Base-by-base conservation (phyloP, 352 stramenopile genomes). In the Phytophthora crassamura region DNA sequence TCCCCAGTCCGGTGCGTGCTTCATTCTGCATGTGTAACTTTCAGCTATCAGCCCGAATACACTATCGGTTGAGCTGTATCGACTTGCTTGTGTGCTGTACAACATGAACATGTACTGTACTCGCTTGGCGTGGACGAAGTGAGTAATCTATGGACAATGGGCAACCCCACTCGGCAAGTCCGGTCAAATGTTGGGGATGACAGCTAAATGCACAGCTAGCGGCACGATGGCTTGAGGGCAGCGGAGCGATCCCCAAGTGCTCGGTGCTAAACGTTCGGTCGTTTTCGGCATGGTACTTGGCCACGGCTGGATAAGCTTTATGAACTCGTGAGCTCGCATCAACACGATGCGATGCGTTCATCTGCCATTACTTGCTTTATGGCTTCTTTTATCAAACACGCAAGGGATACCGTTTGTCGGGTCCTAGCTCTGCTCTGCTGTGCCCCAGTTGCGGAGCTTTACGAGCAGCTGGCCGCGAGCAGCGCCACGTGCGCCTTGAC, bases 71-170 rank as follows among this genome's bases (percentile, higher is more conserved):
- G 25, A 58, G 36, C 38, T 43, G 38, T 15, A 22, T 43, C 38
- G n/a, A n/a, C n/a, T 25, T 25, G 1, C 22, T 25, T 25, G 22
- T 25, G 22, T 25, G 22, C 22, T 25, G 2, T 25, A 3, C 22
- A n/a, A n/a, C n/a, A n/a, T n/a, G n/a, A n/a, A n/a, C n/a, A n/a
- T n/a, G n/a, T n/a, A n/a, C n/a, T n/a, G n/a, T n/a, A n/a, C n/a
- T n/a, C n/a, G 63, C 78, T 98, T 2, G 78, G 87, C 7, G 58
- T 72, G 2, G 88, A 96, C 35, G 90, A 98, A 90, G 79, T 91
- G 42, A 70, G 77, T 15, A 90, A 98, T 66, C 56, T 98, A 35
- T 98, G 93, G 92, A 72, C n/a, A n/a, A n/a, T n/a, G n/a, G n/a
- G n/a, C n/a, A n/a, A n/a, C n/a, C n/a, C 41, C 20, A 78, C 85